Evolutionary conservation across 2,329 filamentous ascomycete species (phyloP).

Genomic region (Ophiocordyceps camponoti-leonardi): DNA sequence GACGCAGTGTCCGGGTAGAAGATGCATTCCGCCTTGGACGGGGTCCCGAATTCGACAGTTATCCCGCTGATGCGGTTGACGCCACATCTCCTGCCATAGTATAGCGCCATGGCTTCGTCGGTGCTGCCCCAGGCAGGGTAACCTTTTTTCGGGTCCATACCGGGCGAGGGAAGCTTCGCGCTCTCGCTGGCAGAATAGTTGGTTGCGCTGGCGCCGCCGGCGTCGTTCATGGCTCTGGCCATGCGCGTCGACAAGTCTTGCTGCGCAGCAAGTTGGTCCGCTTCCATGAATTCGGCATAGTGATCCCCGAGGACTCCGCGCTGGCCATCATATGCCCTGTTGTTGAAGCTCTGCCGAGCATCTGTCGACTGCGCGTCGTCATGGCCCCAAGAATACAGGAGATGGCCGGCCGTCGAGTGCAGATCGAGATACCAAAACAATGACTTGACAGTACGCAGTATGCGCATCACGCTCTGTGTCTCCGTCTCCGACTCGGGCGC

Average conservation of each 20-base stretch:
- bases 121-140: constrained; percentile 10
- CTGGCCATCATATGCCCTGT: constrained; percentile 30
- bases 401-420: constrained; percentile 32
- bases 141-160: not conserved
- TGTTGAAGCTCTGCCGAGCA: constrained; percentile 31
- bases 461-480: constrained; percentile 33
- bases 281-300: constrained; percentile 28
- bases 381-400: constrained; percentile 41
- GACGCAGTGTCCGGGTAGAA: constrained; percentile 27
- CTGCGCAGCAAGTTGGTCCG: constrained; percentile 17
- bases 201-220: constrained; percentile 20
- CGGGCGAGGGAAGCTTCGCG: not conserved
- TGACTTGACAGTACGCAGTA: constrained; percentile 29
- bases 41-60: constrained; percentile 27
- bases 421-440: constrained; percentile 41
- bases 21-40: constrained; percentile 10
- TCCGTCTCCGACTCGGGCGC: constrained; percentile 37
- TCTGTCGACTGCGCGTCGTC: constrained; percentile 31
- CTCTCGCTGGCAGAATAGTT: not conserved
- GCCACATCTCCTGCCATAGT: constrained; percentile 17
- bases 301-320: constrained; percentile 27
- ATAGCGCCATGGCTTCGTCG: constrained; percentile 28
- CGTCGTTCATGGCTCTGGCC: constrained; percentile 19
- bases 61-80: constrained; percentile 22
- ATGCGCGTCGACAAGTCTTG: constrained; percentile 16